These are phyloP conservation scores for Starmerella apis DNA, from an alignment of 805 yeast species.

Conservation along the genomic window DNA sequence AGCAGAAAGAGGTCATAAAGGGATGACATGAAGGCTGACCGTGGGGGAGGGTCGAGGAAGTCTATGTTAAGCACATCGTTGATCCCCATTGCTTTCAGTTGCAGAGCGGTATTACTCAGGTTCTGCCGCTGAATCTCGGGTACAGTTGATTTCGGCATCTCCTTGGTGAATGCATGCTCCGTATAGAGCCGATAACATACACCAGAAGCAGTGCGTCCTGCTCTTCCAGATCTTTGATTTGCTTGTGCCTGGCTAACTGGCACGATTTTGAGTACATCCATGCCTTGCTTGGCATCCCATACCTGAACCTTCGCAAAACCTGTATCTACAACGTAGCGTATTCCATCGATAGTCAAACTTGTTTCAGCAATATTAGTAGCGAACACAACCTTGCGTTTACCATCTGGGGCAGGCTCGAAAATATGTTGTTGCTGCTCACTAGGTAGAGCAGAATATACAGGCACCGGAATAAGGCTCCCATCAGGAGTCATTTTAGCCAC, in stretches of 20 bases:
- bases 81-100: slow-evolving; percentile 74
- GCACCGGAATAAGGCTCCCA: slow-evolving; percentile 53
- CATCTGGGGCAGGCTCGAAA: slow-evolving; percentile 76
- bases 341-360: slow-evolving; percentile 92
- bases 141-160: slow-evolving; percentile 64
- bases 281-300: slow-evolving; percentile 76
- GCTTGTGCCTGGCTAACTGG: slow-evolving; percentile 95
- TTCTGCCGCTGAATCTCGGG: slow-evolving; percentile 91
- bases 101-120: slow-evolving; percentile 60
- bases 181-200: slow-evolving; percentile 86
- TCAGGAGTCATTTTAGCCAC: slow-evolving; percentile 51
- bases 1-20: slow-evolving; percentile 72
- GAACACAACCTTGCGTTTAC: slow-evolving; percentile 71
- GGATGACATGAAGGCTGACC: slow-evolving; percentile 60
- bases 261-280: slow-evolving; percentile 73
- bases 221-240: slow-evolving; percentile 94
- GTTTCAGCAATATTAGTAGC: slow-evolving; percentile 98
- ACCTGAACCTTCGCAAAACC: slow-evolving; percentile 91
- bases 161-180: slow-evolving; percentile 66
- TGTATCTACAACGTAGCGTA: slow-evolving; percentile 85
- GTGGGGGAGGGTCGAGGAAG: slow-evolving; percentile 81
- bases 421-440: slow-evolving; percentile 70
- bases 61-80: slow-evolving; percentile 74
- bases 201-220: slow-evolving; percentile 96
- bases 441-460: slow-evolving; percentile 86